Evolutionary conservation across 2,329 filamentous ascomycete genomes (phyloP).

Genomic region (Monosporascus sp.): DNA sequence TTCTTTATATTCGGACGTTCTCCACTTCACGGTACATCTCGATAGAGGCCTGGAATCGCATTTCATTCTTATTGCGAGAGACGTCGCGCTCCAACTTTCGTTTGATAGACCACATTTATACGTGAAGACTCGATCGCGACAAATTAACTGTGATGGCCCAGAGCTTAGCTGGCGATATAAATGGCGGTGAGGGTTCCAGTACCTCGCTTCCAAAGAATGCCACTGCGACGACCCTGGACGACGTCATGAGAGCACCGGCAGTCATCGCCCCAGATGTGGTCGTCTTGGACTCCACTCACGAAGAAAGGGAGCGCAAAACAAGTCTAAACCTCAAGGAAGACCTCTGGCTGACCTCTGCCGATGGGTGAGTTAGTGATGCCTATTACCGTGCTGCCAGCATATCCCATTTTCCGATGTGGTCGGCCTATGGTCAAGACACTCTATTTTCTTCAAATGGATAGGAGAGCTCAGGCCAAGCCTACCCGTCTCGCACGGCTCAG

Average conservation of each 20-base stretch:
- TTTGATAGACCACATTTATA: too few relatives aligned
- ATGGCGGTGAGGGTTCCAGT: slow-evolving; percentile 7
- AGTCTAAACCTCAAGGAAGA: slow-evolving; percentile 36
- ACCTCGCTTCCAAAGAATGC: slow-evolving; percentile 1
- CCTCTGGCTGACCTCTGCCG: slow-evolving; percentile 43
- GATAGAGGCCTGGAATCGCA: too few relatives aligned
- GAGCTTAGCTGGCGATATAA: not conserved
- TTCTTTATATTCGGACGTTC: too few relatives aligned
- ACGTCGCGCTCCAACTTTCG: too few relatives aligned
- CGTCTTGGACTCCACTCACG: slow-evolving; percentile 30
- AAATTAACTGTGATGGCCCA: not conserved
- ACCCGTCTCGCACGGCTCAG: too few relatives aligned
- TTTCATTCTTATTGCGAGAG: too few relatives aligned
- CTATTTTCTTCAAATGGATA: not conserved
- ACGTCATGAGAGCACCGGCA: slow-evolving; percentile 36
- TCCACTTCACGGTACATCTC: too few relatives aligned
- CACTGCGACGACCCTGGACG: slow-evolving; percentile 25
- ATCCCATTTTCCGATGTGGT: not conserved
- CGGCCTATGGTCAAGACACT: not conserved
- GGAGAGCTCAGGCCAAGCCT: not conserved
- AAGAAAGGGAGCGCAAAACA: slow-evolving; percentile 25
- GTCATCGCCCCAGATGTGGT: slow-evolving; percentile 31
- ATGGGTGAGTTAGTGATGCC: slow-evolving; percentile 32
- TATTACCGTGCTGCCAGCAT: not conserved
- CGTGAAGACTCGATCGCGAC: too few relatives aligned